Evolutionary conservation across 2,329 filamentous ascomycete species (phyloP), one percentile per base, ranked within the genome.

Genomic region (Xylariaceae sp.): DNA sequence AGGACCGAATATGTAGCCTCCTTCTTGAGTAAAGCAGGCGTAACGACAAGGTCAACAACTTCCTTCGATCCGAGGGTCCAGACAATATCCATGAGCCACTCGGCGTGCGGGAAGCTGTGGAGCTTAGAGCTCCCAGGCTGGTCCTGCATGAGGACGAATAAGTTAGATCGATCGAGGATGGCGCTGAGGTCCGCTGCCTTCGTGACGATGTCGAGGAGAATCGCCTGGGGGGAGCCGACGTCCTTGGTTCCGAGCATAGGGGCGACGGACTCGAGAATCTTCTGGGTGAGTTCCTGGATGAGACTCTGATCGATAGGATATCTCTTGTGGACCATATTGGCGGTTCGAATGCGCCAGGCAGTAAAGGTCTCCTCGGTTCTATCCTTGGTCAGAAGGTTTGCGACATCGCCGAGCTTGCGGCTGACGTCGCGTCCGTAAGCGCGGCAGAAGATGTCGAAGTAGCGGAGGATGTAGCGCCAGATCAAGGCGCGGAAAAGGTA

Each of bases 401-500:
- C 59, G 6, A 68, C n/a, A 23, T 60, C 61, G 47, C 15, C 47
- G 5, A 68, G 51, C n/a, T 55, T 57, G 11, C 53, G 59, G 54
- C 65, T 61, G 42, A 65, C 10, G 6, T 68, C 61, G 47, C 58
- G 63, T 13, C 69, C 70, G 64, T 66, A 70, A 15, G 66, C 60
- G 30, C 65, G 64, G 42, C 66, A 67, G 44, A 53, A 57, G 9
- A 66, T 62, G 9, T 56, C 52, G 55, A 72, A 67, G 10, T 69
- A 59, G 7, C 62, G 62, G n/a, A 65, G 42, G 35, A 72, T 53
- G 47, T 69, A 70, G 23, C 68, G 65, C 70, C 70, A 72, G 57
- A 72, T 66, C 30, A 71, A 63, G 1, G 68, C 69, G 9, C 67
- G 68, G 51, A 71, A 65, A 8, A 72, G 51, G 55, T 69, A 70